These are phyloP conservation scores for Epichloe elymi DNA, from an alignment of 2,329 filamentous ascomycete genomes.

Conservation along the genomic window DNA sequence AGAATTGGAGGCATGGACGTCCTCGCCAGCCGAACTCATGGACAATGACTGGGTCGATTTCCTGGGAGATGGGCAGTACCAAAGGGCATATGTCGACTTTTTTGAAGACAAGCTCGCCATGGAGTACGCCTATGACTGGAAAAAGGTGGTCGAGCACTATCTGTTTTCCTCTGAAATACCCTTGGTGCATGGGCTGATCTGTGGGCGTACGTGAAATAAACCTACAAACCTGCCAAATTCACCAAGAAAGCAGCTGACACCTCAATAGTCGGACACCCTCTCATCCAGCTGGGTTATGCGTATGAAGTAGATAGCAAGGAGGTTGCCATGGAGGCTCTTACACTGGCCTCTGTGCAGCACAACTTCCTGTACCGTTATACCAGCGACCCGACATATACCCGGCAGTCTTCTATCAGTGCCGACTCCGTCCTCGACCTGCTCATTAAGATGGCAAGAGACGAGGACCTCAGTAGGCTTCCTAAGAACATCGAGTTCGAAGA, in stretches of 20 bases:
- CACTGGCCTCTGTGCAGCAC: constrained; percentile 47
- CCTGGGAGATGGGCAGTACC: constrained; percentile 65
- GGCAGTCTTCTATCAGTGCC: constrained; percentile 44
- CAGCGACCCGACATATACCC: constrained; percentile 61
- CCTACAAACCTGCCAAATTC: background rate
- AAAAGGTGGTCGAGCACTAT: constrained; percentile 60
- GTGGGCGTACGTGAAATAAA: constrained; percentile 49
- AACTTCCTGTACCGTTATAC: constrained; percentile 50
- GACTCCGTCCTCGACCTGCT: constrained; percentile 59
- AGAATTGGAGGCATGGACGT: constrained; percentile 63
- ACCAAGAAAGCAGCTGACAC: constrained; percentile 8
- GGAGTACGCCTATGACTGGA: constrained; percentile 70
- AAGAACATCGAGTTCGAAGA: constrained; percentile 45
- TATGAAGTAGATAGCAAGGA: constrained; percentile 79
- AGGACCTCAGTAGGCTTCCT: constrained; percentile 55
- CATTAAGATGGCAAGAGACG: constrained; percentile 53
- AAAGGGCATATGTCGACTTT: constrained; percentile 85
- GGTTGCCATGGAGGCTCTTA: constrained; percentile 77
- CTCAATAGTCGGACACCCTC: constrained; percentile 62
- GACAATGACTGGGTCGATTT: constrained; percentile 78
- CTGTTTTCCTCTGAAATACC: constrained; percentile 63
- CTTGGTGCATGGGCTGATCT: constrained; percentile 66
- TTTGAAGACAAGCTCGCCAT: constrained; percentile 82
- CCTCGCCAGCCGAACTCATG: constrained; percentile 74
- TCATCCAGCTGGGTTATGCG: constrained; percentile 94